Percentiles rank a stretch among this genome's conserved stretches.
phyloP scores from a whole-genome alignment of 441 rosid genomes.

The Raphanus hybrid region DNA sequence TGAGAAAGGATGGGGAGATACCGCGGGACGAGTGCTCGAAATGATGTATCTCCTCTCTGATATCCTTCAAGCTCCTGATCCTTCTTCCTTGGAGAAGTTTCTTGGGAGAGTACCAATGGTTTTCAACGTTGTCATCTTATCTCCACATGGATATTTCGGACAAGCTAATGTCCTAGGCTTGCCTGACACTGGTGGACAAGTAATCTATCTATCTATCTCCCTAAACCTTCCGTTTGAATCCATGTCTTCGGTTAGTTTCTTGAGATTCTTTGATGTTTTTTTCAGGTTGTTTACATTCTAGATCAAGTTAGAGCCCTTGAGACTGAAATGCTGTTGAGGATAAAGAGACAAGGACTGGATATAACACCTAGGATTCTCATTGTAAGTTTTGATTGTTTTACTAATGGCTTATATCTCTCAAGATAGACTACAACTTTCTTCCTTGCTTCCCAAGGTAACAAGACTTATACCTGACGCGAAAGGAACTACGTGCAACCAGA shows the following conservation, averaged over 20 bases:
- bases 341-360: slow-evolving; percentile 86
- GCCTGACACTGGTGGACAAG: slow-evolving; percentile 99
- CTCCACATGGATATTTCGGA: slow-evolving; percentile 97
- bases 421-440: background rate
- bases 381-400: slow-evolving; percentile 50
- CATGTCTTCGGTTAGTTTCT: background rate
- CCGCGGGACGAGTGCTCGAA: slow-evolving; percentile 72
- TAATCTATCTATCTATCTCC: slow-evolving; percentile 31
- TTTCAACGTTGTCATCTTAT: slow-evolving; percentile 90
- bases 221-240: background rate
- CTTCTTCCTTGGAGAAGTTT: slow-evolving; percentile 86
- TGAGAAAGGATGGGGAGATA: slow-evolving; percentile 99
- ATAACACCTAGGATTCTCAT: slow-evolving; percentile 87
- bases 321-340: slow-evolving; percentile 85
- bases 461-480: slow-evolving; percentile 92
- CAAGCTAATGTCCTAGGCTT: slow-evolving; percentile 98
- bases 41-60: slow-evolving; percentile 87
- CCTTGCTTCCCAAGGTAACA: slow-evolving; percentile 59
- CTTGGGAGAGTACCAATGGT: slow-evolving; percentile 96
- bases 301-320: slow-evolving; percentile 99
- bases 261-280: slow-evolving; percentile 3
- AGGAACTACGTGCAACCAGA: slow-evolving; percentile 93
- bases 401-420: background rate
- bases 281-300: slow-evolving; percentile 91
- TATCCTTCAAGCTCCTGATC: slow-evolving; percentile 98